Evolutionary conservation across 2,329 filamentous ascomycete genomes (phyloP).

Genomic region (Aspergillus floridensis): DNA sequence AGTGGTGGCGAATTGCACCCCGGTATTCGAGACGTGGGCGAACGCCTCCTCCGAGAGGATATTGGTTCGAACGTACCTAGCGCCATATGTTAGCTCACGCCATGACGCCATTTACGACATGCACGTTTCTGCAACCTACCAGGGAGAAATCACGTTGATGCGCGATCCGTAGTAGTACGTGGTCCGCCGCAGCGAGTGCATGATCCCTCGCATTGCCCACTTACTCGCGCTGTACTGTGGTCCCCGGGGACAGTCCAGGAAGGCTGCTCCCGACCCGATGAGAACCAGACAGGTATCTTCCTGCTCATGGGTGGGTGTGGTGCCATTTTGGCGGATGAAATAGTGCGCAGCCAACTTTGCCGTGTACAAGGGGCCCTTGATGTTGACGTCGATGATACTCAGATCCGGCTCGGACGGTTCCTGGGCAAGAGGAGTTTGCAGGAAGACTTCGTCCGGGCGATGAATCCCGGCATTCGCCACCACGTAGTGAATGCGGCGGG

Average conservation of each 20-base stretch:
- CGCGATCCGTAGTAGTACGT: slow-evolving; percentile 34
- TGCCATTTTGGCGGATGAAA: slow-evolving; percentile 34
- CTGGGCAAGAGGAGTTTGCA: slow-evolving; percentile 18
- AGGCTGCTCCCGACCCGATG: slow-evolving; percentile 26
- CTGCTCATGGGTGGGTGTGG: slow-evolving; percentile 18
- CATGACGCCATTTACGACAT: too few species aligned
- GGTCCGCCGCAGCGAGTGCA: slow-evolving; percentile 35
- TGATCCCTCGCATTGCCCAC: slow-evolving; percentile 39
- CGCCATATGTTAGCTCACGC: too few species aligned
- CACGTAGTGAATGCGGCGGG: slow-evolving; percentile 30
- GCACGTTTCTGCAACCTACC: too few species aligned
- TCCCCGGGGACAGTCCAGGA: slow-evolving; percentile 31
- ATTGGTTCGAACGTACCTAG: slow-evolving; percentile 22
- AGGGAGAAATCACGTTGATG: slow-evolving; percentile 39
- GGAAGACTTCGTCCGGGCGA: slow-evolving; percentile 29
- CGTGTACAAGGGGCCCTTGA: slow-evolving; percentile 46
- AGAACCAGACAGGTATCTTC: slow-evolving; percentile 33
- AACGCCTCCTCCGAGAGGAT: slow-evolving; percentile 3
- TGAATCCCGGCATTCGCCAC: slow-evolving; percentile 36
- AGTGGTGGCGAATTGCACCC: not conserved
- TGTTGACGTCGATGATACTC: slow-evolving; percentile 40
- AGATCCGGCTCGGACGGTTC: slow-evolving; percentile 31
- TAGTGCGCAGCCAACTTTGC: slow-evolving; percentile 46
- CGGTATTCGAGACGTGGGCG: not conserved
- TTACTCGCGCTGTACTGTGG: slow-evolving; percentile 39